Conservation (phyloP, 2,329 filamentous ascomycete species). For the Tolypocladium guangdongense region DNA sequence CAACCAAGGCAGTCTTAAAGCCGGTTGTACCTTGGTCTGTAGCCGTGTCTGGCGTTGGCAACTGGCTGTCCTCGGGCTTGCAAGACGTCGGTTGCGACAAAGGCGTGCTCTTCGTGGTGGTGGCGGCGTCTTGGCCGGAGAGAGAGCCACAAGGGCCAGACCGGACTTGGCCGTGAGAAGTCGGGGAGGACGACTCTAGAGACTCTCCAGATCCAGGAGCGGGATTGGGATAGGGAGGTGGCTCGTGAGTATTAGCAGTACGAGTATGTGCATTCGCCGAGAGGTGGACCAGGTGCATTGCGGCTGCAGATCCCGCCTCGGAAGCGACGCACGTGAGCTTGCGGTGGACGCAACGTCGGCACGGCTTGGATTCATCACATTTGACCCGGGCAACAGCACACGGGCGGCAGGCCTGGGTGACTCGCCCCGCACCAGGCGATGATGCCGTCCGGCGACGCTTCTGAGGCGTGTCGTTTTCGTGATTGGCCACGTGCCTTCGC, state of each 20-base stretch:
- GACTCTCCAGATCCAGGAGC: constrained; percentile 1
- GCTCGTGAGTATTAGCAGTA: constrained; percentile 4
- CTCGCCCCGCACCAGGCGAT: constrained; percentile 34
- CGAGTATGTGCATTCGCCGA: constrained; percentile 22
- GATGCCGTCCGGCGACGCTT: constrained; percentile 34
- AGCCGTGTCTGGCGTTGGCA: constrained; percentile 23
- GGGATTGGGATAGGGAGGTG: neutral
- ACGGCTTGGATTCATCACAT: constrained; percentile 44
- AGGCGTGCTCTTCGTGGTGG: constrained; percentile 15
- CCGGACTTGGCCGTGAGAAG: constrained; percentile 10
- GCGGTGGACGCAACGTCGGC: constrained; percentile 36
- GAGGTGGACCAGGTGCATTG: constrained; percentile 32
- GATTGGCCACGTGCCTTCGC: constrained; percentile 40
- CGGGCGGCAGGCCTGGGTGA: constrained; percentile 40
- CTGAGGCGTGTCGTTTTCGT: constrained; percentile 36
- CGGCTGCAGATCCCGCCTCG: constrained; percentile 26
- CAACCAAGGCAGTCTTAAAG: neutral
- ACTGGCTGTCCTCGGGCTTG: constrained; percentile 21
- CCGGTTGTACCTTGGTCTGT: constrained; percentile 14
- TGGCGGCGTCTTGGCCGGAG: constrained; percentile 8
- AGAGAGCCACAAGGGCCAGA: constrained; percentile 2
- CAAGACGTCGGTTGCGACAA: constrained; percentile 11
- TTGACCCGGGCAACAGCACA: constrained; percentile 43
- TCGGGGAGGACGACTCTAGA: constrained; percentile 9
- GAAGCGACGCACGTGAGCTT: constrained; percentile 32